These are phyloP conservation scores for Trebouxia sp. DNA, from an alignment of 139 green algal species.

Conservation along the genomic window DNA sequence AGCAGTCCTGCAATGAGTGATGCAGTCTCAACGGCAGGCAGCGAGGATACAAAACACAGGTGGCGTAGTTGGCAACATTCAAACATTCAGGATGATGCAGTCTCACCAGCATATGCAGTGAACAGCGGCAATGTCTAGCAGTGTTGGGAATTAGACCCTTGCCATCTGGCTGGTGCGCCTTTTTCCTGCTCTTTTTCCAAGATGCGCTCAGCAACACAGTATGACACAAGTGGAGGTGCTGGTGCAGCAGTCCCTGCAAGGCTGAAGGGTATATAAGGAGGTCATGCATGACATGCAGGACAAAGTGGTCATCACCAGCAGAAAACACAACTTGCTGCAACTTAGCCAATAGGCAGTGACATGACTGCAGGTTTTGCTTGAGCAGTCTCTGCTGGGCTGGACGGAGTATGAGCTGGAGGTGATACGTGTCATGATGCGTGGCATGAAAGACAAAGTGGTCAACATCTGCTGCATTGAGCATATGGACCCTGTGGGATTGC, in stretches of 20 bases:
- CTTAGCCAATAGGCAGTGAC: slow-evolving; percentile 98
- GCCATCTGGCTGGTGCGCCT: too few relatives aligned
- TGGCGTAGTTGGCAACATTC: too few relatives aligned
- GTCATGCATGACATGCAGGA: slow-evolving; percentile 98
- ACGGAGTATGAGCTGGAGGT: slow-evolving; percentile 97
- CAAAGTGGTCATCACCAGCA: slow-evolving; percentile 99
- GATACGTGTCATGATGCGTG: slow-evolving; percentile 99
- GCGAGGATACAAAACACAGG: too few relatives aligned
- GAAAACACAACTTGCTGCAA: too few relatives aligned
- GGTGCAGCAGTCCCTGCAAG: slow-evolving; percentile 91
- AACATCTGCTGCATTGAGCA: slow-evolving; percentile 99
- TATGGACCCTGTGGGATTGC: slow-evolving; percentile 99
- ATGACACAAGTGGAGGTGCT: slow-evolving; percentile 78
- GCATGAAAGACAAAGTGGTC: slow-evolving; percentile 97
- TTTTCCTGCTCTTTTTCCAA: too few relatives aligned
- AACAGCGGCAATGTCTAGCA: slow-evolving; percentile 99
- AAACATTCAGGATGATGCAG: too few relatives aligned
- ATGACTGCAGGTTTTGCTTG: slow-evolving; percentile 78
- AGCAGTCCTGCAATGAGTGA: too few relatives aligned
- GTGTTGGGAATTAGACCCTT: slow-evolving; percentile 99
- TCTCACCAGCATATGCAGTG: too few relatives aligned
- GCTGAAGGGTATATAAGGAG: slow-evolving; percentile 96
- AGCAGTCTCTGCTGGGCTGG: slow-evolving; percentile 95
- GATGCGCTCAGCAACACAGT: too few relatives aligned
- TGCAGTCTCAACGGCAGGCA: too few relatives aligned